These are phyloP conservation scores for Taphrina sp. DNA, from an alignment of 1,139 yeast genomes.

Conservation along the genomic window DNA sequence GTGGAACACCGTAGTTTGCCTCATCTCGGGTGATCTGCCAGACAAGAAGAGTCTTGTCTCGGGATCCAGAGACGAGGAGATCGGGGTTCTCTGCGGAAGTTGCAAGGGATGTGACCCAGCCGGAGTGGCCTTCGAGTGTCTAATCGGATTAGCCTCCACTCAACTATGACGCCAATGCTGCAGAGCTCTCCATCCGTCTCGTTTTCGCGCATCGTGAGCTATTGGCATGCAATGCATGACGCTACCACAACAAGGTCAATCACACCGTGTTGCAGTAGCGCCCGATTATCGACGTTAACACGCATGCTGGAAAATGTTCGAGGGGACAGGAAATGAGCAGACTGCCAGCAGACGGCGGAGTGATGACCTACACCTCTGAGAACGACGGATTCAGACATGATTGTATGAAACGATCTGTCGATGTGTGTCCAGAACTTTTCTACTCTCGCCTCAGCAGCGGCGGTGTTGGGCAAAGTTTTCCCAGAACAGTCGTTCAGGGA, in stretches of 20 bases:
- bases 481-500: too few relatives aligned
- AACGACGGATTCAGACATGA: conserved; percentile 20
- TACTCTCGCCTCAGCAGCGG: too few relatives aligned
- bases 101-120: conserved; percentile 98
- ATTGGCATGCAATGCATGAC: too few relatives aligned
- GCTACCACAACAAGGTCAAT: too few relatives aligned
- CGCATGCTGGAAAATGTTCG: not conserved
- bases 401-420: not conserved
- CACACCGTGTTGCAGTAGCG: too few relatives aligned
- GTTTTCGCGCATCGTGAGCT: too few relatives aligned
- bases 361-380: conserved; percentile 26
- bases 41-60: conserved; percentile 97
- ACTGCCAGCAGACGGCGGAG: not conserved
- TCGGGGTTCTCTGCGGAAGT: conserved; percentile 99
- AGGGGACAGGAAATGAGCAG: not conserved
- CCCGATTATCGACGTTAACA: too few relatives aligned
- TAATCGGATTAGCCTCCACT: too few relatives aligned
- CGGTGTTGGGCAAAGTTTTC: too few relatives aligned
- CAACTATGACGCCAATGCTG: too few relatives aligned
- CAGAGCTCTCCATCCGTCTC: too few relatives aligned
- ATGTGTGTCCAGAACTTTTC: too few relatives aligned
- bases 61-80: conserved; percentile 94
- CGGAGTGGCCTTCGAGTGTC: conserved; percentile 82
- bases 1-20: conserved; percentile 96
- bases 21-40: conserved; percentile 89